Evolutionary conservation across 1,284 basidiomycete species (phyloP), one percentile per base, ranked within the genome.

Genomic region (Ganoderma lucidum): DNA sequence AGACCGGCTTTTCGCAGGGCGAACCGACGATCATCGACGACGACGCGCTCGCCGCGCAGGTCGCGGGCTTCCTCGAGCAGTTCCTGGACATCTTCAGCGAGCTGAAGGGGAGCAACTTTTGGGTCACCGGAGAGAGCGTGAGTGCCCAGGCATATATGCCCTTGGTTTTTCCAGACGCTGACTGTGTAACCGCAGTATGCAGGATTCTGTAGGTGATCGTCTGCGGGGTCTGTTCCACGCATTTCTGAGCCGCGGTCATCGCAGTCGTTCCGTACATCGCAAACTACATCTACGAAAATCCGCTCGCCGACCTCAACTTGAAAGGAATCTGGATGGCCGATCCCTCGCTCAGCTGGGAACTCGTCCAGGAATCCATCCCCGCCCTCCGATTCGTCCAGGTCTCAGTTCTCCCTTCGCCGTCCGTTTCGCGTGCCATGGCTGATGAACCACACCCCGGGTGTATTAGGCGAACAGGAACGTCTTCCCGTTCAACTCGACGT

Each of bases 391-490:
- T 82, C 64, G 80, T 78, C 32, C 79, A 81, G 74, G 80, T 79
- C 35, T 79, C 35, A 6, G 66, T 41, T 10, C 3, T 53, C 14
- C 2, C 10, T n/a, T 12, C n/a, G 6, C 35, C 2, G 0, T 10
- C 28, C 12, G 10, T 53, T 53, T 10, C 8, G 51, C 23, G 10
- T 51, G 23, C 48, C 9, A 1, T 4, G 3, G 39, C 60, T 19
- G 41, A 44, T 61, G 28, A 15, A 23, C 23, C 23, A 23, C 23
- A 1, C 23, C 23, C 51, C 1, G 41, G 35, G 15, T 51, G 35
- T 23, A 23, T 23, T 67, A 87, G 84, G 84, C 85, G 41, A 85
- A 88, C 76, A 77, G 80, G 64, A 87, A 87, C 74, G 79, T 88
- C 19, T 87, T 88, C 81, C 82, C 84, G 3, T 81, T 82, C 76